These are phyloP conservation scores for Aspergillus jensenii DNA, from an alignment of 2,329 filamentous ascomycete genomes.

Conservation along the genomic window DNA sequence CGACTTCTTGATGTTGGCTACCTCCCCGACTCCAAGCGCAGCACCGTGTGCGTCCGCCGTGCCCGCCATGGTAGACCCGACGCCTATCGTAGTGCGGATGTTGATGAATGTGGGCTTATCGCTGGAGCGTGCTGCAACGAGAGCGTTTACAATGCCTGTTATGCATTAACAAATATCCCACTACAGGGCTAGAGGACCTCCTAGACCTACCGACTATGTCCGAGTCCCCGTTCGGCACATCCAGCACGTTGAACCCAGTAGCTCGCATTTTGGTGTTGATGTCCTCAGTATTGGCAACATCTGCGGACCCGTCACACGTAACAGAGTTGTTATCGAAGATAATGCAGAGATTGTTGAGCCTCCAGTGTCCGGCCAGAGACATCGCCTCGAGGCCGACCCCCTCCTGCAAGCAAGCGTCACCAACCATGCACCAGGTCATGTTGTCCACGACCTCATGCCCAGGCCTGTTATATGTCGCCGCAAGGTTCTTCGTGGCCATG, in stretches of 20 bases:
- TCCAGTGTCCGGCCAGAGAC: slow-evolving; percentile 40
- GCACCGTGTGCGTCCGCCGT: slow-evolving; percentile 9
- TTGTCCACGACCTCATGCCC: slow-evolving; percentile 49
- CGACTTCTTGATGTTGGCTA: slow-evolving; percentile 2
- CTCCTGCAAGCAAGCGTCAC: slow-evolving; percentile 61
- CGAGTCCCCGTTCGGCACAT: slow-evolving; percentile 54
- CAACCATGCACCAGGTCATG: slow-evolving; percentile 56
- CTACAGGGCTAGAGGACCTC: background rate
- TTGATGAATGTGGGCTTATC: slow-evolving; percentile 59
- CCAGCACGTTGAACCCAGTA: slow-evolving; percentile 56
- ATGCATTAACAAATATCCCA: background rate
- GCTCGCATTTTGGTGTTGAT: slow-evolving; percentile 59
- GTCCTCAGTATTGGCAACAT: slow-evolving; percentile 56
- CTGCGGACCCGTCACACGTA: slow-evolving; percentile 58
- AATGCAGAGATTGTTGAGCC: slow-evolving; percentile 56
- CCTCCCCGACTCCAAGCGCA: slow-evolving; percentile 8
- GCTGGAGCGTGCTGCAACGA: slow-evolving; percentile 45
- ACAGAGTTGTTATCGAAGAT: slow-evolving; percentile 63
- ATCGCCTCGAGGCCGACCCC: slow-evolving; percentile 59
- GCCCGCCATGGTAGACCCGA: slow-evolving; percentile 32
- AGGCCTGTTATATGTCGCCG: slow-evolving; percentile 49
- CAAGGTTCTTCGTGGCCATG: slow-evolving; percentile 55
- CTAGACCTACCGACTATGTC: slow-evolving; percentile 43
- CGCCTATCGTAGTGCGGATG: slow-evolving; percentile 53
- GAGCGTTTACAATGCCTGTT: slow-evolving; percentile 10